phyloP scores from a whole-genome alignment of 1,139 yeast genomes.

The Geotrichum siamense region DNA sequence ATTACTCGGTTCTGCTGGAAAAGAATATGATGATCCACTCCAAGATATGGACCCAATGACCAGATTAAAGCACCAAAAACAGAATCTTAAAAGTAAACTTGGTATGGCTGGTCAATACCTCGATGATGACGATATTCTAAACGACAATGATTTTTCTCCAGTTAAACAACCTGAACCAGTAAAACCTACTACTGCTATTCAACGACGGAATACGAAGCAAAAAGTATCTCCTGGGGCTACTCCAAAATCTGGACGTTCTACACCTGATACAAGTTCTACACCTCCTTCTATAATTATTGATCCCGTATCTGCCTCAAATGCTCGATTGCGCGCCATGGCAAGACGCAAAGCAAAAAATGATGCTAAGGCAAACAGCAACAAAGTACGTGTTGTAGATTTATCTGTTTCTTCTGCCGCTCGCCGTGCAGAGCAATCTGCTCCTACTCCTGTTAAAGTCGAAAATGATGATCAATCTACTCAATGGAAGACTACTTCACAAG shows the following conservation, averaged over 20 bases:
- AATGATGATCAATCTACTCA: constrained; percentile 17
- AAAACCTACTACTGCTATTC: constrained; percentile 20
- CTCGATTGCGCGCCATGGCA: constrained; percentile 89
- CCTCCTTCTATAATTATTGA: constrained; percentile 15
- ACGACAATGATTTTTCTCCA: constrained; percentile 31
- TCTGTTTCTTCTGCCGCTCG: constrained; percentile 73
- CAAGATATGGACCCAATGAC: constrained; percentile 38
- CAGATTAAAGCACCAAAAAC: constrained; percentile 37
- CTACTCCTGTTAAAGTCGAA: constrained; percentile 20
- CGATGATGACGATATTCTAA: constrained; percentile 34
- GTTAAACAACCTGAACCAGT: constrained; percentile 19
- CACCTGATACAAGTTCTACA: constrained; percentile 18
- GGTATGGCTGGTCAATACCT: constrained; percentile 41
- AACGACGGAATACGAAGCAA: constrained; percentile 10
- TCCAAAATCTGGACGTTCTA: constrained; percentile 24
- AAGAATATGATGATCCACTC: constrained; percentile 39
- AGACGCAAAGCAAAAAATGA: constrained; percentile 81
- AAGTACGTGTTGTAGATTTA: constrained; percentile 59
- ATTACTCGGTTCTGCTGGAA: constrained; percentile 62
- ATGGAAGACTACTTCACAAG: constrained; percentile 62
- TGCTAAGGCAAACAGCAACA: constrained; percentile 54
- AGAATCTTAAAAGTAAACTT: constrained; percentile 36
- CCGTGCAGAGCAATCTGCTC: constrained; percentile 29
- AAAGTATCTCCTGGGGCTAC: constrained; percentile 21
- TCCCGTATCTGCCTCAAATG: constrained; percentile 42